Evolutionary conservation across 1,139 yeast species (phyloP).

Genomic region (Saccharomycopsis crataegensis): DNA sequence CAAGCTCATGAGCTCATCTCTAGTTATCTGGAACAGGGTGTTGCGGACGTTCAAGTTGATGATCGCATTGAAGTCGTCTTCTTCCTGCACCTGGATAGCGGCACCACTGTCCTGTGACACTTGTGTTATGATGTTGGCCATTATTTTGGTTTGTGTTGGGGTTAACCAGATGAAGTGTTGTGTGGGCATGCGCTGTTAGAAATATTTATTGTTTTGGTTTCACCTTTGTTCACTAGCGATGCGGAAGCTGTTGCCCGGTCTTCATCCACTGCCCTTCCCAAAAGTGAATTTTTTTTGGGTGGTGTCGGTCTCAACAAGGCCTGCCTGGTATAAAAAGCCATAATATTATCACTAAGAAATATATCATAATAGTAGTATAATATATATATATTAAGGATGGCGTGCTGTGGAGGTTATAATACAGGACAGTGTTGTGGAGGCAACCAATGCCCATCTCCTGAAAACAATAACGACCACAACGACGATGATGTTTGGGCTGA

Average conservation of each 20-base stretch:
- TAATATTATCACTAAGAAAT: not conserved
- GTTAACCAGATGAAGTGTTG: not conserved
- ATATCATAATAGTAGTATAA: not conserved
- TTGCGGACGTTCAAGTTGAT: conserved; percentile 66
- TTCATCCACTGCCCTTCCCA: not conserved
- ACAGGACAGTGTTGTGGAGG: not conserved
- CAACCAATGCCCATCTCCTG: not conserved
- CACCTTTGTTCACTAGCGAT: too few relatives aligned
- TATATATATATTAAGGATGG: not conserved
- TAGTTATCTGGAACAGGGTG: conserved; percentile 55
- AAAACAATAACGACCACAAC: not conserved
- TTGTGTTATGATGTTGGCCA: conserved; percentile 51
- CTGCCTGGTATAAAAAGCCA: not conserved
- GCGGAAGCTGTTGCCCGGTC: too few relatives aligned
- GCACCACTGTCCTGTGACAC: conserved; percentile 40
- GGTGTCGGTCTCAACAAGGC: not conserved
- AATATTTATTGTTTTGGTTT: too few relatives aligned
- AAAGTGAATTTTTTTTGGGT: not conserved
- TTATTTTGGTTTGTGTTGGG: not conserved
- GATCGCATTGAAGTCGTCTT: conserved; percentile 52
- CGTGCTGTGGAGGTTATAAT: conserved; percentile 1
- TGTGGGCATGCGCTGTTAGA: too few relatives aligned
- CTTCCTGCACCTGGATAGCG: conserved; percentile 26
- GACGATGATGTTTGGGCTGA: conserved; percentile 38
- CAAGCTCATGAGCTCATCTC: conserved; percentile 83